Percentiles rank a stretch among this genome's conserved stretches.
Conservation (phyloP, 805 yeast genomes). For the Nakazawaea pomicola region DNA sequence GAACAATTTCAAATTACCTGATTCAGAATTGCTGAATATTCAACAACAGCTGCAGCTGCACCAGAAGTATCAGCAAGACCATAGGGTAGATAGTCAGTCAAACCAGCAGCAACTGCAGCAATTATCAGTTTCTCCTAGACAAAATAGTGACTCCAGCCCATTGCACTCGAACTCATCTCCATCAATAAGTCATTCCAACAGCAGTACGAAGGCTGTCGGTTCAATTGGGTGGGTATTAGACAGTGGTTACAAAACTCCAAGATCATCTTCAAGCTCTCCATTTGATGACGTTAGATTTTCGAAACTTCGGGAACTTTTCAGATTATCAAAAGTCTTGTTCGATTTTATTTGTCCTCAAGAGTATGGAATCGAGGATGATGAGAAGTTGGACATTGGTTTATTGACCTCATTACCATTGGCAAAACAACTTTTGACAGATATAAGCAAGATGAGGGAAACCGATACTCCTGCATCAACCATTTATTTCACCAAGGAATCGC, state of each 20-base stretch:
- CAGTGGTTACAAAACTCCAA: slow-evolving; percentile 20
- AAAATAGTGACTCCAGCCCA: slow-evolving; percentile 18
- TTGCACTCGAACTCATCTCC: slow-evolving; percentile 19
- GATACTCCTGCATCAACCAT: slow-evolving; percentile 81
- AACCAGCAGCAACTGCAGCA: slow-evolving; percentile 10
- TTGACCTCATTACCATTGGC: slow-evolving; percentile 92
- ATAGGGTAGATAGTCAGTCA: background rate
- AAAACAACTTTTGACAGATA: slow-evolving; percentile 76
- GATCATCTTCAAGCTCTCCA: slow-evolving; percentile 31
- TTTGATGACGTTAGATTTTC: slow-evolving; percentile 81
- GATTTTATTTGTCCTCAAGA: slow-evolving; percentile 99
- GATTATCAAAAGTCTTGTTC: slow-evolving; percentile 86
- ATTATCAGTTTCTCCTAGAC: slow-evolving; percentile 8
- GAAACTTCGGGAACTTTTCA: slow-evolving; percentile 79
- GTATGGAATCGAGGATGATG: slow-evolving; percentile 93
- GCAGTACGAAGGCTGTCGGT: slow-evolving; percentile 41
- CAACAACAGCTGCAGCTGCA: slow-evolving; percentile 21
- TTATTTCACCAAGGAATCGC: slow-evolving; percentile 95
- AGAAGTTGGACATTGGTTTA: slow-evolving; percentile 92
- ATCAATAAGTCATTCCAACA: slow-evolving; percentile 12
- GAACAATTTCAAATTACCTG: slow-evolving; percentile 68
- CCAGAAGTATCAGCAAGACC: slow-evolving; percentile 4
- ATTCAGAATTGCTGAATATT: slow-evolving; percentile 21
- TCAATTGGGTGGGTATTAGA: slow-evolving; percentile 68
- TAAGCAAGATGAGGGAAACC: slow-evolving; percentile 70